Evolutionary conservation across 2,329 filamentous ascomycete genomes (phyloP).

Genomic region (Periconia sp.): DNA sequence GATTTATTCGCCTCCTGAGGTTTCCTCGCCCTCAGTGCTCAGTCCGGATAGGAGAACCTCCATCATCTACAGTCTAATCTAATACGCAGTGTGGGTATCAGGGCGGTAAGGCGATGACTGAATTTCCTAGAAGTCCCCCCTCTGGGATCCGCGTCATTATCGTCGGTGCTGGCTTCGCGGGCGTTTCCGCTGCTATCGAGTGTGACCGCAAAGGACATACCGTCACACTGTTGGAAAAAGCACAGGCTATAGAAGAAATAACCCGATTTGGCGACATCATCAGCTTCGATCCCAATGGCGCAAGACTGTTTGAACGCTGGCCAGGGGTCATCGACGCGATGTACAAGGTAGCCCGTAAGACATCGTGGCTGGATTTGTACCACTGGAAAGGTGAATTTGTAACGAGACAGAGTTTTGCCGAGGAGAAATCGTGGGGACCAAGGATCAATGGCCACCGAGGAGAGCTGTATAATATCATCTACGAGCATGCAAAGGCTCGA

Average conservation of each 20-base stretch:
- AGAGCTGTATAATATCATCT: conserved; percentile 64
- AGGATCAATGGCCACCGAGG: conserved; percentile 67
- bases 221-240: conserved; percentile 61
- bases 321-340: conserved; percentile 55
- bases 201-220: conserved; percentile 66
- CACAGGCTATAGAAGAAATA: conserved; percentile 57
- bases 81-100: too few species aligned
- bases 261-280: conserved; percentile 68
- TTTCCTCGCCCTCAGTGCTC: too few species aligned
- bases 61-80: too few species aligned
- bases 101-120: too few species aligned
- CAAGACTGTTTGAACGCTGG: conserved; percentile 63
- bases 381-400: conserved; percentile 67
- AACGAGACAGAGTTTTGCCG: conserved; percentile 57
- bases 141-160: conserved; percentile 51
- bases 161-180: conserved; percentile 61
- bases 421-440: conserved; percentile 51
- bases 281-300: conserved; percentile 65
- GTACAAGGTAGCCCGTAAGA: conserved; percentile 58
- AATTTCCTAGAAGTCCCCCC: conserved; percentile 23
- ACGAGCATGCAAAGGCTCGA: conserved; percentile 60
- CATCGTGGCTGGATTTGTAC: conserved; percentile 64
- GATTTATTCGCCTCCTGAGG: too few species aligned
- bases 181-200: conserved; percentile 68
- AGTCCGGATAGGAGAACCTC: too few species aligned